Percentiles rank a stretch among this genome's conserved stretches.
These are phyloP conservation scores for Acer negundo DNA, from an alignment of 345 rosid species.

Conservation along the genomic window DNA sequence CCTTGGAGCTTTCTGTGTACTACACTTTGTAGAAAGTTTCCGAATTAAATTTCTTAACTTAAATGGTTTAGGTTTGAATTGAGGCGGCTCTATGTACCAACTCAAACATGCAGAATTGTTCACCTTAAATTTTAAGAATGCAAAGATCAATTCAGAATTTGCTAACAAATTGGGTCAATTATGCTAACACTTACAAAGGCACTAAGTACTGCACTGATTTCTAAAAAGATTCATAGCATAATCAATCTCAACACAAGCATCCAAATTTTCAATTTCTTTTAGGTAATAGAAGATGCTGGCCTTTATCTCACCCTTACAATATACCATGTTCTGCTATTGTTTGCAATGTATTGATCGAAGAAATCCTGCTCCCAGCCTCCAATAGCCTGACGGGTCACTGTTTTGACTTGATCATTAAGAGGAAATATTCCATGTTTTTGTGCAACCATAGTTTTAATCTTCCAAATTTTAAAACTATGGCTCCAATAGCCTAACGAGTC, in stretches of 20 bases:
- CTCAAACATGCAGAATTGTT: too few relatives aligned
- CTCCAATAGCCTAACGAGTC: neutral
- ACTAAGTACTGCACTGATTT: too few relatives aligned
- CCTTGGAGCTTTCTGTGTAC: neutral
- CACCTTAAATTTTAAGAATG: too few relatives aligned
- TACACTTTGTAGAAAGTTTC: conserved; percentile 10
- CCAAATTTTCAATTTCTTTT: too few relatives aligned
- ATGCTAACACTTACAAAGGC: too few relatives aligned
- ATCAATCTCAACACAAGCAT: too few relatives aligned
- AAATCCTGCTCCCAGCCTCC: neutral
- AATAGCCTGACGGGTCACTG: neutral
- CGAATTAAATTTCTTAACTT: neutral
- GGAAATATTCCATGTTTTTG: neutral
- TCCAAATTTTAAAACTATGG: too few relatives aligned
- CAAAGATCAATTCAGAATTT: too few relatives aligned
- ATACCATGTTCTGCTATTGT: neutral
- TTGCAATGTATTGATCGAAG: neutral
- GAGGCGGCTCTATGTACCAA: neutral
- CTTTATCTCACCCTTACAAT: neutral
- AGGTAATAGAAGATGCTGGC: too few relatives aligned
- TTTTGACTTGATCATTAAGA: neutral
- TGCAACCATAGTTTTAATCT: neutral
- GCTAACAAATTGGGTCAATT: too few relatives aligned
- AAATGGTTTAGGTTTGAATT: neutral
- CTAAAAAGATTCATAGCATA: too few relatives aligned